Evolutionary conservation across 139 green algal genomes (phyloP).

Genomic region (Volvox africanus): DNA sequence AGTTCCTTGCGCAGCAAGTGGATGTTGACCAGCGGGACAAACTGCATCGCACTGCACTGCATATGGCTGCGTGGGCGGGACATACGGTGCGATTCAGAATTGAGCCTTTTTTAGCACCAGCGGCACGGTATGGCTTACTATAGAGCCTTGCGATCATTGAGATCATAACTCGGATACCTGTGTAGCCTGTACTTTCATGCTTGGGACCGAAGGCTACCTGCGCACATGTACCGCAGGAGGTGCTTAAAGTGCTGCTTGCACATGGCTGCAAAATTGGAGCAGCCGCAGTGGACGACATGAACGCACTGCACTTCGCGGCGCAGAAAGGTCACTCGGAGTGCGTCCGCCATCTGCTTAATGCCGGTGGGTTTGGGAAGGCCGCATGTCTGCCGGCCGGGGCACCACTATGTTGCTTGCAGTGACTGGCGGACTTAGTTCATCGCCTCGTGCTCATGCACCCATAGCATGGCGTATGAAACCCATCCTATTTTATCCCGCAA

Average conservation of each 20-base stretch:
- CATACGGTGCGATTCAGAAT: constrained; percentile 54
- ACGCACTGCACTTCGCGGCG: constrained; percentile 82
- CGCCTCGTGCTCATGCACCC: too few relatives aligned
- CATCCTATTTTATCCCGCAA: too few relatives aligned
- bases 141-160: too few relatives aligned
- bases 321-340: constrained; percentile 75
- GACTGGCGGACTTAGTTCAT: too few relatives aligned
- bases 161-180: too few relatives aligned
- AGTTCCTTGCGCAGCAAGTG: constrained; percentile 51
- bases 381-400: too few relatives aligned
- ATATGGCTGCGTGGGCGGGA: constrained; percentile 85
- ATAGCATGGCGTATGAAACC: too few relatives aligned
- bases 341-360: constrained; percentile 63
- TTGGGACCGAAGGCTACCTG: too few relatives aligned
- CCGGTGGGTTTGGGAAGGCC: constrained; percentile 52
- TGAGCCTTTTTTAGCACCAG: too few relatives aligned
- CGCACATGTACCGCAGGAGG: constrained; percentile 53
- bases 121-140: too few relatives aligned
- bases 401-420: too few relatives aligned
- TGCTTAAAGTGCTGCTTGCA: constrained; percentile 75
- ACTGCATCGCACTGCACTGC: constrained; percentile 75
- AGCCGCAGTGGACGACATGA: constrained; percentile 80
- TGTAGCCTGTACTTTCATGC: too few relatives aligned
- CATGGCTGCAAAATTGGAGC: constrained; percentile 56
- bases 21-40: constrained; percentile 67